phyloP scores from a whole-genome alignment of 2,329 filamentous ascomycete genomes.

The Penicillium sp. region DNA sequence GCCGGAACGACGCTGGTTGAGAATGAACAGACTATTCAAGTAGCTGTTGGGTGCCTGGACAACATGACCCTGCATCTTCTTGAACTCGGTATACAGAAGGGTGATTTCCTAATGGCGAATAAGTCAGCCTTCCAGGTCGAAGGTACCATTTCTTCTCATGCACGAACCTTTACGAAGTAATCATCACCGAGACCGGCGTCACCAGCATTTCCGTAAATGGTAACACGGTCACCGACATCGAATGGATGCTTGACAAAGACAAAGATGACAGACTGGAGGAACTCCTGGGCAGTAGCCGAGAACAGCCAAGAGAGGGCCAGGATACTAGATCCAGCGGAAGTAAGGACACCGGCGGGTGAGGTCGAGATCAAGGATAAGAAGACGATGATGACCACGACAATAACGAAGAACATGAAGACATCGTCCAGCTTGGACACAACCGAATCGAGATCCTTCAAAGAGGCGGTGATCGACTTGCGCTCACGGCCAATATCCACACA shows the following conservation, averaged over 20 bases:
- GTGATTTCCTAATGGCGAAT: slow-evolving; percentile 64
- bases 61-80: slow-evolving; percentile 96
- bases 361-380: slow-evolving; percentile 88
- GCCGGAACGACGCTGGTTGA: slow-evolving; percentile 90
- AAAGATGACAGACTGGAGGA: slow-evolving; percentile 90
- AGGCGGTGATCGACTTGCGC: slow-evolving; percentile 92
- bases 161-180: slow-evolving; percentile 75
- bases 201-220: slow-evolving; percentile 87
- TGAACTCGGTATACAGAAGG: slow-evolving; percentile 93
- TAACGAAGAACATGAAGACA: slow-evolving; percentile 84
- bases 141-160: no score
- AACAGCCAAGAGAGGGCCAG: slow-evolving; percentile 91
- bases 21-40: slow-evolving; percentile 88
- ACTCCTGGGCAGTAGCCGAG: slow-evolving; percentile 89
- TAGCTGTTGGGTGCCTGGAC: slow-evolving; percentile 95
- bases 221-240: slow-evolving; percentile 91
- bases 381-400: slow-evolving; percentile 78
- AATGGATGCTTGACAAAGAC: slow-evolving; percentile 98
- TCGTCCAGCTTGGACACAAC: slow-evolving; percentile 88
- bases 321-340: slow-evolving; percentile 83
- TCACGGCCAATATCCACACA: slow-evolving; percentile 94
- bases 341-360: slow-evolving; percentile 87
- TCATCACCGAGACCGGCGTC: slow-evolving; percentile 78
- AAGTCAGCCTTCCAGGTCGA: no score
- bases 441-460: slow-evolving; percentile 90